Conservation (phyloP, 495 filamentous ascomycete genomes). For the Trichocladium uniseriatum region DNA sequence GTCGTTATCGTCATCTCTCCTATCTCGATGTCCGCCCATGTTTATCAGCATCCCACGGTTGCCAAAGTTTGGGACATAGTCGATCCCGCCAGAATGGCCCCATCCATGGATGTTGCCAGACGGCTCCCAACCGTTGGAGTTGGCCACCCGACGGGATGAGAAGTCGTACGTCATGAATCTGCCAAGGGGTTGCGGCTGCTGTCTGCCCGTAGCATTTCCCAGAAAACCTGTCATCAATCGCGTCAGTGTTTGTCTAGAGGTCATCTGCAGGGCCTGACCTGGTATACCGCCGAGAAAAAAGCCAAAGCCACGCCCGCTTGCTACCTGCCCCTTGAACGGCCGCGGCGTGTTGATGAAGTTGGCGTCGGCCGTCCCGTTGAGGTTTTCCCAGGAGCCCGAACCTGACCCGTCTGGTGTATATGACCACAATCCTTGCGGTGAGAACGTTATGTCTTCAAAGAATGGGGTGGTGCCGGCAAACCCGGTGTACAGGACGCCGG, state of each 20-base stretch:
- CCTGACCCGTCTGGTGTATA: conserved; percentile 11
- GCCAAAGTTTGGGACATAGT: conserved; percentile 19
- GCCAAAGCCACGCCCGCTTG: conserved; percentile 15
- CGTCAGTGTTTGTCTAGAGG: neutral
- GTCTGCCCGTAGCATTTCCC: neutral
- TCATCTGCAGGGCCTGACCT: neutral
- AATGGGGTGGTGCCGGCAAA: conserved; percentile 12
- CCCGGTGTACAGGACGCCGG: conserved; percentile 15
- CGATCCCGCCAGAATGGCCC: conserved; percentile 3
- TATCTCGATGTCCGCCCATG: conserved; percentile 7
- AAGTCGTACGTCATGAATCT: conserved; percentile 15
- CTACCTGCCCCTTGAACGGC: conserved; percentile 9
- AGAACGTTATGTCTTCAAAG: conserved; percentile 8
- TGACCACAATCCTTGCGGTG: conserved; percentile 17
- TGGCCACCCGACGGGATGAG: neutral
- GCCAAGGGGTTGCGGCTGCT: neutral
- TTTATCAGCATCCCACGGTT: conserved; percentile 13
- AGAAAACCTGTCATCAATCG: neutral
- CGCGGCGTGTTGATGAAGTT: conserved; percentile 11
- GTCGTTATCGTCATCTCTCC: neutral
- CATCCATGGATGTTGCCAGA: neutral
- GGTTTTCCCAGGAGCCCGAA: conserved; percentile 13
- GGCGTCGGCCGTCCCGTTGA: conserved; percentile 16
- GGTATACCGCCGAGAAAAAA: conserved; percentile 16
- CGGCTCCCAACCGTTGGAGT: neutral